Evolutionary conservation across 306 rosid species (phyloP).

Genomic region (Ceratonia siliqua): DNA sequence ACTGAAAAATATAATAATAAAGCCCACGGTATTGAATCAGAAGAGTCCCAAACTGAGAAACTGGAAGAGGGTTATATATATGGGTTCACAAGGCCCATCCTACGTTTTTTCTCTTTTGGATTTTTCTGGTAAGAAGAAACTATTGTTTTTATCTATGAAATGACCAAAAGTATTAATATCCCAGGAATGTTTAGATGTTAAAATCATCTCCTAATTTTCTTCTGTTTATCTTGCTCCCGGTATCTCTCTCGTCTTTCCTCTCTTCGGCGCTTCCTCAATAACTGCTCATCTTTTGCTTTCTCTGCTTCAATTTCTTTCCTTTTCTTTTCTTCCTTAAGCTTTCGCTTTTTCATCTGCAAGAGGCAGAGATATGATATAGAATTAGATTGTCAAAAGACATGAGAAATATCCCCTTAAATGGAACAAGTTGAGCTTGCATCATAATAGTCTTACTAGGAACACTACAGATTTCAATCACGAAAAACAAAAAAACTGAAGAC

Average conservation of each 20-base stretch:
- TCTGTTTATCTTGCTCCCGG: slow-evolving; percentile 63
- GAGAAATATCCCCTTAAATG: background rate
- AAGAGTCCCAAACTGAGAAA: too few species aligned
- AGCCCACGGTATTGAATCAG: too few species aligned
- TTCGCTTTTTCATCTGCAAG: slow-evolving; percentile 72
- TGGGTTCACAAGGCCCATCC: too few species aligned
- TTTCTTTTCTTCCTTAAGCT: slow-evolving; percentile 65
- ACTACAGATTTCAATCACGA: background rate
- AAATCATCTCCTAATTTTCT: slow-evolving; percentile 55
- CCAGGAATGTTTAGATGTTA: too few species aligned
- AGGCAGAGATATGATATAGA: background rate
- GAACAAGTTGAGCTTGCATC: background rate
- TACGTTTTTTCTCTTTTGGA: too few species aligned
- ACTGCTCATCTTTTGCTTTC: slow-evolving; percentile 67
- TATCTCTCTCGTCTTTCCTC: slow-evolving; percentile 84
- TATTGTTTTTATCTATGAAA: too few species aligned
- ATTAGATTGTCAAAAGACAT: background rate
- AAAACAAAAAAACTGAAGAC: background rate
- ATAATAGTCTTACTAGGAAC: background rate
- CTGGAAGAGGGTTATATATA: too few species aligned
- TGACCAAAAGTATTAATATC: too few species aligned
- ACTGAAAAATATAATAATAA: too few species aligned
- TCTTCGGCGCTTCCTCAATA: slow-evolving; percentile 72
- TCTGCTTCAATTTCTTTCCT: slow-evolving; percentile 60
- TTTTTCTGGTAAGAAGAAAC: too few species aligned